These are phyloP conservation scores for Herpotrichia juniperi DNA, from an alignment of 2,329 filamentous ascomycete genomes.

Conservation along the genomic window DNA sequence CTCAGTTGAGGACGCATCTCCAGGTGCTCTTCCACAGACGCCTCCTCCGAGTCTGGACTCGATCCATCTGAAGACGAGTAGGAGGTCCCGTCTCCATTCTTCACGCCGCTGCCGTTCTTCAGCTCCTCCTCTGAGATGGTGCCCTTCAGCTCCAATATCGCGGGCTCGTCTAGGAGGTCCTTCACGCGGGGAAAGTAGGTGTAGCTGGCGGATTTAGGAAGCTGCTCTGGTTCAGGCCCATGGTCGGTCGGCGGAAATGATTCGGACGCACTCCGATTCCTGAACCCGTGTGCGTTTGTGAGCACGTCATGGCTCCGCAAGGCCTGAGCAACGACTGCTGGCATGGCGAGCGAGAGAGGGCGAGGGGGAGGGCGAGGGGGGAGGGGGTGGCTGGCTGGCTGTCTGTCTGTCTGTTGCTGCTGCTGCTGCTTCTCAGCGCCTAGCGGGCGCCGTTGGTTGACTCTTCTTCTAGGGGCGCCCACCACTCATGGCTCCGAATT, in stretches of 20 bases:
- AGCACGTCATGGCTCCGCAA: conserved; percentile 37
- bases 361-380: background rate
- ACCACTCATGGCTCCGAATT: conserved; percentile 6
- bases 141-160: conserved; percentile 34
- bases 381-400: too few relatives aligned
- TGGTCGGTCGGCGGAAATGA: conserved; percentile 25
- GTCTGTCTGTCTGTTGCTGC: too few relatives aligned
- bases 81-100: conserved; percentile 37
- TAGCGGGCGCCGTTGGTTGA: background rate
- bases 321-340: conserved; percentile 37
- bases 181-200: conserved; percentile 49
- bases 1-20: conserved; percentile 32
- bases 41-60: conserved; percentile 50
- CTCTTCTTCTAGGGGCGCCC: background rate
- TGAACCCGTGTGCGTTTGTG: conserved; percentile 34
- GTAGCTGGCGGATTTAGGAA: conserved; percentile 49
- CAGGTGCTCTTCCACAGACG: conserved; percentile 29
- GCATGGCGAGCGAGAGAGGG: conserved; percentile 31
- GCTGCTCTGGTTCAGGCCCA: conserved; percentile 29
- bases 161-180: conserved; percentile 38
- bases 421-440: conserved; percentile 3
- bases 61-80: conserved; percentile 52
- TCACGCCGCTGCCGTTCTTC: conserved; percentile 15
- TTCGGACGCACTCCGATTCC: conserved; percentile 41
- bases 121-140: conserved; percentile 41